These are phyloP conservation scores for Colletotrichum sp. DNA, from an alignment of 2,329 filamentous ascomycete species.

Conservation along the genomic window DNA sequence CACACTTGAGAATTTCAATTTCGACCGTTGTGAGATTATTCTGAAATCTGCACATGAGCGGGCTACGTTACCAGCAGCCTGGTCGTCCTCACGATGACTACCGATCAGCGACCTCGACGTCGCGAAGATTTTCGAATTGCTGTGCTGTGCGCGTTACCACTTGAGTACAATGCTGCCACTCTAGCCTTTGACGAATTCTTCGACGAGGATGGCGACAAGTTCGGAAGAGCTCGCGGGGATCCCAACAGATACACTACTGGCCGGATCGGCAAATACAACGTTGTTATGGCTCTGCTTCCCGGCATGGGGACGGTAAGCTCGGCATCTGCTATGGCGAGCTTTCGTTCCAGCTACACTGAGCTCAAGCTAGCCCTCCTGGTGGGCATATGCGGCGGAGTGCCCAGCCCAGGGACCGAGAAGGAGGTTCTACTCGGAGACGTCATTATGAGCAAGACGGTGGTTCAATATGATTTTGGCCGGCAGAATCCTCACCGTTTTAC, in stretches of 20 bases:
- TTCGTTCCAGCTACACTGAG: constrained; percentile 26
- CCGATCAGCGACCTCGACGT: neutral
- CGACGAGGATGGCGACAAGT: constrained; percentile 19
- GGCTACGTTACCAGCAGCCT: too few species aligned
- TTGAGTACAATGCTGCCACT: neutral
- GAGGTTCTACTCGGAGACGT: constrained; percentile 35
- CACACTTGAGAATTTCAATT: too few species aligned
- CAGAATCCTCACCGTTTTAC: constrained; percentile 21
- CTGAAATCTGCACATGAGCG: too few species aligned
- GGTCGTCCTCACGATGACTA: neutral
- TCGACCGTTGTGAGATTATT: too few species aligned
- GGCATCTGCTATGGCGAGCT: constrained; percentile 21
- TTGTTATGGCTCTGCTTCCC: constrained; percentile 33
- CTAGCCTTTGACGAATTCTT: neutral
- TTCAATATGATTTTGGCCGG: constrained; percentile 27
- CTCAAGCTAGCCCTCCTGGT: constrained; percentile 31
- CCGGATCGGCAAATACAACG: constrained; percentile 27
- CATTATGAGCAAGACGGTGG: constrained; percentile 28
- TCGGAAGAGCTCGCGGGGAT: constrained; percentile 30
- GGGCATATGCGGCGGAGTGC: constrained; percentile 28
- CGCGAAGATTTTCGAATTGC: neutral
- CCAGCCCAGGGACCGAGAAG: neutral
- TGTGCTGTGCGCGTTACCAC: neutral
- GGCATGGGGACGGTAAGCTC: constrained; percentile 22
- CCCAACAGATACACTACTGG: constrained; percentile 31